These are phyloP conservation scores for Fomitopsis palustris DNA, from an alignment of 1,284 basidiomycete genomes.

Conservation along the genomic window DNA sequence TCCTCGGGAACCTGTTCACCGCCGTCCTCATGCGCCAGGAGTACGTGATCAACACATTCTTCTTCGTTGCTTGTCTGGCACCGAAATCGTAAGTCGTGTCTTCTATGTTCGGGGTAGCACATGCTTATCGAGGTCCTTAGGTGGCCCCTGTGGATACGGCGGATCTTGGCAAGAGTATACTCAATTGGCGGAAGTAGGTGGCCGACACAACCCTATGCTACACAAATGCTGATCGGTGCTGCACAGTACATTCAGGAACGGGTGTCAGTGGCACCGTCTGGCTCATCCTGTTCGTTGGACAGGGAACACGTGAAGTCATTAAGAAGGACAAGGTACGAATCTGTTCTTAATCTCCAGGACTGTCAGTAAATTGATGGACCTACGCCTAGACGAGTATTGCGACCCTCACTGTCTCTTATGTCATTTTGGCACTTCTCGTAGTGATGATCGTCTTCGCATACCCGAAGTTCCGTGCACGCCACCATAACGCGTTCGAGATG, in stretches of 20 bases:
- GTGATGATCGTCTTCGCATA: conserved; percentile 46
- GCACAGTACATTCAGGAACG: conserved; percentile 47
- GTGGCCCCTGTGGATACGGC: conserved; percentile 51
- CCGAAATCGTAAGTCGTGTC: conserved; percentile 39
- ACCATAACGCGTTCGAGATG: conserved; percentile 49
- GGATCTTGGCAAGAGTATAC: conserved; percentile 49
- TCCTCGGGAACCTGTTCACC: conserved; percentile 48
- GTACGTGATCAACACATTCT: conserved; percentile 53
- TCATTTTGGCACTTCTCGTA: conserved; percentile 43
- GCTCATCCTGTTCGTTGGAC: conserved; percentile 45
- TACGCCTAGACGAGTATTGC: conserved; percentile 37
- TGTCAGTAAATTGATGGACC: not conserved
- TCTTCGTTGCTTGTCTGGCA: conserved; percentile 44
- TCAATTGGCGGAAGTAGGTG: conserved; percentile 46
- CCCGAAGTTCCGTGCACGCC: conserved; percentile 39
- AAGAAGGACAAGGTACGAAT: conserved; percentile 34
- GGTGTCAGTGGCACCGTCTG: conserved; percentile 51
- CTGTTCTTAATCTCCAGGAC: not conserved
- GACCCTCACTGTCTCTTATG: conserved; percentile 48
- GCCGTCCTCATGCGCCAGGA: conserved; percentile 58
- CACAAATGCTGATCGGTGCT: not conserved
- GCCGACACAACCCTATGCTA: not conserved
- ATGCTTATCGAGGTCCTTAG: conserved; percentile 25
- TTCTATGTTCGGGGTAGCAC: not conserved
- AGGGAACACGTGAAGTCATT: conserved; percentile 47